Percentiles rank a stretch among this genome's conserved stretches.
Evolutionary conservation across 2,329 filamentous ascomycete genomes (phyloP).

Genomic region (Colletotrichum karsti): DNA sequence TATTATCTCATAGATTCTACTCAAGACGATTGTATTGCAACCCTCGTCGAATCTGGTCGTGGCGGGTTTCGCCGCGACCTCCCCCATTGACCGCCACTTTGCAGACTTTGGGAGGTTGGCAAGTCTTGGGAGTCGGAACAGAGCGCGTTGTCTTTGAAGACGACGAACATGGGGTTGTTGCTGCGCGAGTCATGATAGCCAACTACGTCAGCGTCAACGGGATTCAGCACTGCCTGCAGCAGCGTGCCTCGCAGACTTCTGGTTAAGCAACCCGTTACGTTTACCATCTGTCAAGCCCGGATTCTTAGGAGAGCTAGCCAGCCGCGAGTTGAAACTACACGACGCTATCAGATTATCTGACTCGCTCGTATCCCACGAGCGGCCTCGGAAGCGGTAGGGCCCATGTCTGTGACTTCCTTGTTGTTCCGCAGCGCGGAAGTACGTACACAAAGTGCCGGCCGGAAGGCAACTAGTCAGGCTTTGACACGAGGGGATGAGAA

Average conservation of each 20-base stretch:
- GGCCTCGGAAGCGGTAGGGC: slow-evolving; percentile 19
- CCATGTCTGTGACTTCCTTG: slow-evolving; percentile 17
- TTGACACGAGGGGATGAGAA: slow-evolving; percentile 16
- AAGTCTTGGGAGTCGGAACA: neutral
- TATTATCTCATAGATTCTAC: neutral
- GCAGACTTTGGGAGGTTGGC: slow-evolving; percentile 1
- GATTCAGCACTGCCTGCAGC: too few relatives aligned
- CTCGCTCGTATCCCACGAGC: slow-evolving; percentile 26
- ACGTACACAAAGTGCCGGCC: slow-evolving; percentile 27
- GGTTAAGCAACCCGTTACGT: slow-evolving; percentile 4
- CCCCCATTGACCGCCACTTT: slow-evolving; percentile 22
- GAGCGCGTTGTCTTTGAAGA: neutral
- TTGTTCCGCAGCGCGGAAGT: slow-evolving; percentile 13
- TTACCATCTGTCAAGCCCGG: neutral
- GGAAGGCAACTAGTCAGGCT: slow-evolving; percentile 23
- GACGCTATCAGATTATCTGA: slow-evolving; percentile 18
- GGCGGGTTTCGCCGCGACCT: neutral
- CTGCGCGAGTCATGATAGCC: slow-evolving; percentile 20
- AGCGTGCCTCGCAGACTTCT: neutral
- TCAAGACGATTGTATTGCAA: neutral
- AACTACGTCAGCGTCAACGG: slow-evolving; percentile 18
- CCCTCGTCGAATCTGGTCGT: neutral
- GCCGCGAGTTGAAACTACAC: slow-evolving; percentile 1
- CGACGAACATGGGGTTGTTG: slow-evolving; percentile 13
- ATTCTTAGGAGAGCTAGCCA: neutral